Base-by-base conservation (phyloP, 2,329 filamentous ascomycete species). In the Aspergillus novoparasiticus region DNA sequence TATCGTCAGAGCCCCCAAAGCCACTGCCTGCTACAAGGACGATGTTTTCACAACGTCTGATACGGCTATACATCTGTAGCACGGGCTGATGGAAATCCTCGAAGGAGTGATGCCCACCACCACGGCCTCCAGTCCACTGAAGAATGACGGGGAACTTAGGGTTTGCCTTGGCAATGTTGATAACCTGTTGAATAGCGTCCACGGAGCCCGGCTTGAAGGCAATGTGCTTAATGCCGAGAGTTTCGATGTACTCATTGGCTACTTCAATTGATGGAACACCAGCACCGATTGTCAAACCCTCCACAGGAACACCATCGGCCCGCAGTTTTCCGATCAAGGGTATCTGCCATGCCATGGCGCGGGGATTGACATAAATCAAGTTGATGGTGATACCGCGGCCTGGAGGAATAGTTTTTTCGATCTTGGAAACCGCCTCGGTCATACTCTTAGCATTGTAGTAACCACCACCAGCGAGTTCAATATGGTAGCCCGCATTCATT, bases 81-180 rank as follows among this genome's bases (percentile, higher is more conserved):
- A 97, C 90, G 8, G 93, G 93, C 73, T 94, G 90, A 78, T 97
- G 93, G 85, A 97, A 97, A 78, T 97, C 93, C 77, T 97, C 93
- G 66, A 90, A 96, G 1, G 93, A 96, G 82, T 97, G 93, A 77
- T 97, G 94, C 61, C 94, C 93, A 81, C 93, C 93, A 70, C 93
- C 93, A 79, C 93, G 90, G 53, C 94, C 93, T 75, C 94, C 93
- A 66, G 94, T 97, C 93, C 93, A 97, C 79, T 97, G 93, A 64
- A 96, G 83, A 61, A 96, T 88, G 58, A 97, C 87, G 16, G 94
- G 93, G 84, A 97, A 97, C 32, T 86, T 89, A 4, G 93, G 93
- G 76, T 96, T 94, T 16, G 92, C 92, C 80, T 92, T 94, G 66
- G 93, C 94, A 72, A 97, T 94, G 79, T 96, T 95, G 80, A 97